Base-by-base conservation (phyloP, 1,284 basidiomycete genomes). In the Chiua sp. region DNA sequence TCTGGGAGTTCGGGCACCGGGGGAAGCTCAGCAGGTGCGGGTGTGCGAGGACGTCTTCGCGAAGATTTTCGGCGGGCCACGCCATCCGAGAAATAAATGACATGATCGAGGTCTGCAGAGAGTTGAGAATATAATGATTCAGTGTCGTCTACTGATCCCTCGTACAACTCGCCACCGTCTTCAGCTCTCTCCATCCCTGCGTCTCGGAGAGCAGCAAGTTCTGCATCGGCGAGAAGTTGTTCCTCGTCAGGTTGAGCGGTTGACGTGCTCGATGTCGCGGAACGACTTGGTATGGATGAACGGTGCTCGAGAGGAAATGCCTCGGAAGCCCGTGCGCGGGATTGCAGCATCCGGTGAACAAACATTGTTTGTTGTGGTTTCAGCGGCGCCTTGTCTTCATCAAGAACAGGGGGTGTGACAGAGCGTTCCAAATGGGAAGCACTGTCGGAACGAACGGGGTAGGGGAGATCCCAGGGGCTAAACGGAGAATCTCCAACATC, bases 1-100 rank as follows among this genome's bases (percentile, higher is more conserved):
- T 63, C 61, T 7, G 71, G 67, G 18, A 63, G 16, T 58, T 74
- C 72, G 20, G 62, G 39, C 8, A 74, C 69, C 0, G 71, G 62
- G 2, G 59, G 13, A 4, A 70, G 66, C 22, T 59, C 62, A 3
- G 47, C 16, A 2, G 51, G n/a, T 3, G 15, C 60, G 16, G 46
- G 39, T 8, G 47, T 28, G 20, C 58, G 68, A 23, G 55, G 4
- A 8, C 28, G 55, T 44, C 30, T 60, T 50, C 60, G 64, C 53
- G 66, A 65, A 0, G 67, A 56, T 39, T 44, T 61, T 46, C 59
- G 59, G 33, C 61, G 59, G 39, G 32, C 10, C 7, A 55, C 1
- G 23, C 50, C 52, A 7, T 58, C 60, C 20, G 51, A 46, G 4
- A 60, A 39, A 7, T 51, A 55, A 2, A n/a, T 35, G 10, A 56